Conservation (phyloP, 106 monocot species). For the Xerophyta viscosa region DNA sequence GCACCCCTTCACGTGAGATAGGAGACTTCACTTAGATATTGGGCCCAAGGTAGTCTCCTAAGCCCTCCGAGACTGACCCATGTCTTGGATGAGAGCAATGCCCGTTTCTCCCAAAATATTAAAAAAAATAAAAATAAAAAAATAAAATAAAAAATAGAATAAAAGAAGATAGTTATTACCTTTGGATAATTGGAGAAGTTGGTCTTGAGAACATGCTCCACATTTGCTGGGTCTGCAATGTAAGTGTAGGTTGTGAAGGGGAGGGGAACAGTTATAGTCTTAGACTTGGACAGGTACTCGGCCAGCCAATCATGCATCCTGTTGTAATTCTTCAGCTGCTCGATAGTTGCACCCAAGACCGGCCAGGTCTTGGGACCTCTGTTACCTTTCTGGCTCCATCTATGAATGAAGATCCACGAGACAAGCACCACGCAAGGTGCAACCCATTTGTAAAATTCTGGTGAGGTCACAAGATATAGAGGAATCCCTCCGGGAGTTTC, state of each 20-base stretch:
- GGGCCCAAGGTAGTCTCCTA: too few species aligned
- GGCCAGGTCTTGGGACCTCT: slow-evolving; percentile 84
- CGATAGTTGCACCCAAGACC: slow-evolving; percentile 57
- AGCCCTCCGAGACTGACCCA: too few species aligned
- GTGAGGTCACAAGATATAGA: not conserved
- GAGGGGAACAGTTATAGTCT: slow-evolving; percentile 56
- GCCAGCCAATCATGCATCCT: slow-evolving; percentile 92
- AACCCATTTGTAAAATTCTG: slow-evolving; percentile 12
- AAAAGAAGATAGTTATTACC: too few species aligned
- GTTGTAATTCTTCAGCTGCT: slow-evolving; percentile 72
- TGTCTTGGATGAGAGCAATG: too few species aligned
- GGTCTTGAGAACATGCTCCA: slow-evolving; percentile 67
- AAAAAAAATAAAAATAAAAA: too few species aligned
- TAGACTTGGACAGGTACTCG: slow-evolving; percentile 45
- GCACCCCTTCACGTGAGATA: too few species aligned
- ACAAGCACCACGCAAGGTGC: slow-evolving; percentile 25
- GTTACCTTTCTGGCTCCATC: slow-evolving; percentile 41
- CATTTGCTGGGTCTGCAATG: slow-evolving; percentile 66
- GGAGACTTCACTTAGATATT: too few species aligned
- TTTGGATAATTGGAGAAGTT: slow-evolving; percentile 84
- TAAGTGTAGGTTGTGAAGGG: slow-evolving; percentile 75
- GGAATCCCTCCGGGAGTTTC: slow-evolving; percentile 11
- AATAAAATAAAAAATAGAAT: too few species aligned
- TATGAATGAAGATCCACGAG: slow-evolving; percentile 59
- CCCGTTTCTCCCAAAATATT: too few species aligned